Evolutionary conservation across 805 yeast species (phyloP).

Genomic region (Pachysolen tannophilus): DNA sequence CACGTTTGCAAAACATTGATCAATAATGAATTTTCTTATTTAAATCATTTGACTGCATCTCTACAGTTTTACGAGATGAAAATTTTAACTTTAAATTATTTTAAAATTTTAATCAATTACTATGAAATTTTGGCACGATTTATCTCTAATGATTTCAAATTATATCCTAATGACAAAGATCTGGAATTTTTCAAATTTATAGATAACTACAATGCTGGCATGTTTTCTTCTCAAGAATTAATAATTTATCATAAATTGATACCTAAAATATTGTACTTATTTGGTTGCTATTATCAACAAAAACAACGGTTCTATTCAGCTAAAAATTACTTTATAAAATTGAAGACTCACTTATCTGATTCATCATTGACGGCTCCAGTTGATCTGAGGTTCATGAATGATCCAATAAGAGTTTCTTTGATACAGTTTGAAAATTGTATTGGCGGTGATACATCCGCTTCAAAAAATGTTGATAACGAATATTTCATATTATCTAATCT

Average conservation of each 20-base stretch:
- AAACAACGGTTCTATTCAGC: constrained; percentile 28
- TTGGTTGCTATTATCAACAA: constrained; percentile 31
- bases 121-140: constrained; percentile 31
- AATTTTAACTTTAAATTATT: constrained; percentile 21
- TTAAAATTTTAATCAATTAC: constrained; percentile 22
- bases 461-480: constrained; percentile 20
- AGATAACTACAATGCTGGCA: constrained; percentile 25
- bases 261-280: constrained; percentile 30
- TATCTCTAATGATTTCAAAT: constrained; percentile 18
- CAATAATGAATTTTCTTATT: constrained; percentile 18
- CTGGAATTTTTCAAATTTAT: constrained; percentile 25
- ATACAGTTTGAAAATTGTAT: constrained; percentile 17
- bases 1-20: constrained; percentile 26
- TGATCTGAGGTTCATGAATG: constrained; percentile 1
- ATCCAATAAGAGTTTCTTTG: constrained; percentile 8
- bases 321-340: constrained; percentile 29
- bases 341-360: constrained; percentile 17
- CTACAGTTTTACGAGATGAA: constrained; percentile 17
- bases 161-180: constrained; percentile 4
- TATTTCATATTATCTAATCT: constrained; percentile 22
- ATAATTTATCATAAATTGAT: constrained; percentile 26
- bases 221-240: constrained; percentile 31
- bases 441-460: constrained; percentile 18
- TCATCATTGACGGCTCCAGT: neutral
- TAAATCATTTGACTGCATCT: constrained; percentile 15